Evolutionary conservation across 441 rosid species (phyloP).

Genomic region (Syzygium syzygioides): DNA sequence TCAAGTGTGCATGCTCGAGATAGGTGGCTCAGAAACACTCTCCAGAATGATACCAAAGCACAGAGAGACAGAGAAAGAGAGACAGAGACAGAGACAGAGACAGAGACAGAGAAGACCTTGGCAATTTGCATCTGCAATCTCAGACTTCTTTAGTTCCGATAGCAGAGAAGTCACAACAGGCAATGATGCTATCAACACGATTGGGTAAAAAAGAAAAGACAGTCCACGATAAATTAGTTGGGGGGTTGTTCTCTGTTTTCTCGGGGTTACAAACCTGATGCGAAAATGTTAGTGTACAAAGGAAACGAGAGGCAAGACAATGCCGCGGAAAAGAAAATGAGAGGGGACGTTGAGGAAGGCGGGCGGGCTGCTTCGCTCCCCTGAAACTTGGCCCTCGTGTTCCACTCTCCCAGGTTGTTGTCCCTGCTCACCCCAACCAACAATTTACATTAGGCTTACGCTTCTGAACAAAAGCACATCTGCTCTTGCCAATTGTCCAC

Average conservation of each 20-base stretch:
- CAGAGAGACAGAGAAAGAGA: background rate
- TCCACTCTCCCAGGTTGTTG: slow-evolving; percentile 82
- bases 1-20: background rate
- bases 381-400: slow-evolving; percentile 22
- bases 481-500: background rate
- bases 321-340: slow-evolving; percentile 13
- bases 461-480: background rate
- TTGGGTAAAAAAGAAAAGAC: background rate
- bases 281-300: background rate
- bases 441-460: background rate
- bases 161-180: background rate
- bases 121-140: background rate
- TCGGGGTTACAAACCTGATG: background rate
- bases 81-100: background rate
- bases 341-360: slow-evolving; percentile 5
- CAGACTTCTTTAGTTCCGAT: background rate
- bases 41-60: background rate
- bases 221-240: background rate
- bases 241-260: background rate
- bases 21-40: background rate
- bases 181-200: background rate
- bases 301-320: slow-evolving; percentile 16
- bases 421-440: slow-evolving; percentile 30
- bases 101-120: background rate
- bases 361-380: slow-evolving; percentile 19